Base-by-base conservation (phyloP, 371 early-diverging fungal species). In the Mortierella sp. region DNA sequence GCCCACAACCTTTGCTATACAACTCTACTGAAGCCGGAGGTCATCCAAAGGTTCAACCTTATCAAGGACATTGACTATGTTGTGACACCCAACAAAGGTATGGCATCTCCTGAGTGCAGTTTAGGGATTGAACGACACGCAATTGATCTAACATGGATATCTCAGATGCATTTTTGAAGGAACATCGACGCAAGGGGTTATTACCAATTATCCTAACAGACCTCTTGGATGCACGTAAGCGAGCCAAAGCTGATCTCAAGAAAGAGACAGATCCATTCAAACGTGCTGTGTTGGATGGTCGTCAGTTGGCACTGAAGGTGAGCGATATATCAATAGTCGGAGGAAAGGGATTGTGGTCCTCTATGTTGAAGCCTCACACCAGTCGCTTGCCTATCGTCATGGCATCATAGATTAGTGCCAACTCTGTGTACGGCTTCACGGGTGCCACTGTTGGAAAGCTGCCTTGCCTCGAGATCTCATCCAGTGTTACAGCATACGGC, bases 371-470 rank as follows among this genome's bases (percentile, higher is more conserved):
- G 2, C 19, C 16, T n/a, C n/a, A n/a, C n/a, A n/a, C n/a, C n/a
- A n/a, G n/a, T n/a, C n/a, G n/a, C n/a, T n/a, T n/a, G n/a, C n/a
- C n/a, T n/a, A n/a, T n/a, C n/a, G n/a, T n/a, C n/a, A n/a, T n/a
- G n/a, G n/a, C n/a, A n/a, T n/a, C n/a, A 48, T 66, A 93, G 91
- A 90, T 98, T 71, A 95, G 95, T 79, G 99, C 99, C 41, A 99
- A 99, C 79, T 98, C 99, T 10, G 98, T 99, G 9, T 99, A 99
- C 80, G 99, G 99, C 22, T 99, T 99, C 72, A 99, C 99, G 9
- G 99, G 99, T 41, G 98, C 99, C 0, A 94, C 95, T 3, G 89
- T 94, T 34, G 99, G 99, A 25, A 94, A 96, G 63, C 85, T 99
- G 24, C 99, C 99, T 0, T 96, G 99, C 79, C 81, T 99, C 37